phyloP scores from a whole-genome alignment of 768 basidiomycete species.

The Mycena alexandri region DNA sequence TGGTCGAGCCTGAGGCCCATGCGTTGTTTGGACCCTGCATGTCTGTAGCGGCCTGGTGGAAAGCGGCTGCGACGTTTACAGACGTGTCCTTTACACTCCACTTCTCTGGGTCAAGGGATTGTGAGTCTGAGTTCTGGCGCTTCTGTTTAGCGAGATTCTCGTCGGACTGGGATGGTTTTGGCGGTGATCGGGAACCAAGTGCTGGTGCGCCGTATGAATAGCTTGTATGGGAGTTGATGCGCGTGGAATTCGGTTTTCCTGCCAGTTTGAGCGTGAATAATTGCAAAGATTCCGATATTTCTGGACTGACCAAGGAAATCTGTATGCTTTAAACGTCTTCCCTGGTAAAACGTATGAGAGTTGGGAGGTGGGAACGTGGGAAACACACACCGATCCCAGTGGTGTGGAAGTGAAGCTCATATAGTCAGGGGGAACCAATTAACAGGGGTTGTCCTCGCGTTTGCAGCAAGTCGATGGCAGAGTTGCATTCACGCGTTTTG shows the following conservation, averaged over 20 bases:
- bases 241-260: no score
- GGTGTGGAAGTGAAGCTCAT: no score
- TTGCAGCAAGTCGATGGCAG: no score
- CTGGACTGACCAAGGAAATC: no score
- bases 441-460: no score
- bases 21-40: slow-evolving; percentile 71
- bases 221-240: no score
- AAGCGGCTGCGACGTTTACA: slow-evolving; percentile 88
- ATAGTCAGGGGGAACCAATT: no score
- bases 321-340: no score
- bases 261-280: no score
- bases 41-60: slow-evolving; percentile 75
- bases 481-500: no score
- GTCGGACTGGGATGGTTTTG: slow-evolving; percentile 52
- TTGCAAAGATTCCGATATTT: no score
- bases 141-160: slow-evolving; percentile 54
- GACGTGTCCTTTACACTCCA: slow-evolving; percentile 87
- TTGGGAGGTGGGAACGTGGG: slow-evolving; percentile 30
- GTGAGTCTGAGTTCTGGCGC: slow-evolving; percentile 54
- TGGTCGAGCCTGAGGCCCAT: slow-evolving; percentile 73
- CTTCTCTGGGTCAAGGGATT: slow-evolving; percentile 71
- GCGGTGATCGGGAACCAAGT: slow-evolving; percentile 68
- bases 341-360: slow-evolving; percentile 16
- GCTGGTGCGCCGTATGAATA: slow-evolving; percentile 56
- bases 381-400: no score